Evolutionary conservation across 2,329 filamentous ascomycete species (phyloP), one percentile per base, ranked within the genome.

Genomic region (Anisogramma anomala): DNA sequence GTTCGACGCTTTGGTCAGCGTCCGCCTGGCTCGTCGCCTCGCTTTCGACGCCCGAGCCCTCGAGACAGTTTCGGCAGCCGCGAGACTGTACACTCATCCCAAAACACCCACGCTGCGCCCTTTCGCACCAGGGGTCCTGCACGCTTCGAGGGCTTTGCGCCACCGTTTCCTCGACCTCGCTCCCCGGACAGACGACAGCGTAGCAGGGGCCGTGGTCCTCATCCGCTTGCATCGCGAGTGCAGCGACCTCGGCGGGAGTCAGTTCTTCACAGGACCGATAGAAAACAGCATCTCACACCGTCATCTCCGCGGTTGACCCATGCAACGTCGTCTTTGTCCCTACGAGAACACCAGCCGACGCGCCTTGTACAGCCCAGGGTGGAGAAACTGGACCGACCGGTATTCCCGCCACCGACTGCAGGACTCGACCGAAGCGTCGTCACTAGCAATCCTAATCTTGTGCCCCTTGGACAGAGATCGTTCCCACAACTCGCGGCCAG

Each of bases 41-140:
- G 35, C 53, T 53, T 45, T 17, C 41, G 28, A 17, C 20, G 36
- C 10, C 27, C 30, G 23, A 33, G 23, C 8, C 33, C 36, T 65
- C 66, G 50, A 62, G 62, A 56, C 58, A 33, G 58, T 41, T 58
- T 56, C 33, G 58, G 60, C 36, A 61, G 61, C 43, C 61, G 59
- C 45, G 63, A 62, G 46, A 39, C 46, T 48, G 47, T 60, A 60
- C 42, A 62, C 64, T 36, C 53, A 41, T 18, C 38, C 33, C 43
- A 48, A 9, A 23, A 5, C 3, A 47, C 9, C 47, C 47, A 23
- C 48, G 52, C 26, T 48, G 43, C 33, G 35, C 44, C 23, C 36
- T 50, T 27, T 49, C 49, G 23, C 33, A 30, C 27, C 15, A 27
- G 32, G 35, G 43, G 33, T 36, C 31, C 17, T 27, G 36, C 31